phyloP scores from a whole-genome alignment of 192 early-diverging fungal genomes.

The Gorgonomyces haynaldii region DNA sequence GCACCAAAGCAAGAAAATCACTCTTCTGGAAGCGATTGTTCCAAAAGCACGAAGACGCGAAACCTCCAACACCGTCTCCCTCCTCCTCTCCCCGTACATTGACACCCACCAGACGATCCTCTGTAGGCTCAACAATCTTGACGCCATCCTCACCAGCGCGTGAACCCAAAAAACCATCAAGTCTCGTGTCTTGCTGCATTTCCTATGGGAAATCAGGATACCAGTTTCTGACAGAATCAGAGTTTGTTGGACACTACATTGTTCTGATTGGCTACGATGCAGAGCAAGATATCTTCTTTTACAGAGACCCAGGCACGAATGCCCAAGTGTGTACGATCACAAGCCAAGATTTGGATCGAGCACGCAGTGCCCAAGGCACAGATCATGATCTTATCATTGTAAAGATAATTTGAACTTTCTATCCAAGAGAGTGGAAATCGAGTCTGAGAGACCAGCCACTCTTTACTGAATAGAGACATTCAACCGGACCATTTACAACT shows the following conservation, averaged over 20 bases:
- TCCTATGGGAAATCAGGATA: constrained; percentile 4
- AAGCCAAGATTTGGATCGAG: constrained; percentile 50
- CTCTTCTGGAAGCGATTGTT: constrained; percentile 3
- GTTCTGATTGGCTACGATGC: constrained; percentile 77
- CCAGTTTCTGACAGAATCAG: constrained; percentile 20
- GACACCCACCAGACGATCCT: background rate
- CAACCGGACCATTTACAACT: too few species aligned
- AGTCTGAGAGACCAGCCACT: too few species aligned
- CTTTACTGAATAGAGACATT: too few species aligned
- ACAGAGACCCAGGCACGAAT: constrained; percentile 69
- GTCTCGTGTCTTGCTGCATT: too few species aligned
- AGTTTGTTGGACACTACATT: constrained; percentile 76
- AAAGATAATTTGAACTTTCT: constrained; percentile 37
- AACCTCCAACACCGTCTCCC: background rate
- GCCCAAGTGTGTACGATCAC: constrained; percentile 62
- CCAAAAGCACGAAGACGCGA: background rate
- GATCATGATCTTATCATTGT: constrained; percentile 64
- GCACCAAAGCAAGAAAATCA: constrained; percentile 25
- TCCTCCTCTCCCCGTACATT: background rate
- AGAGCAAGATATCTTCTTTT: constrained; percentile 63
- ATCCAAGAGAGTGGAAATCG: too few species aligned
- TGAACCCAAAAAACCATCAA: too few species aligned
- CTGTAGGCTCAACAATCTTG: background rate
- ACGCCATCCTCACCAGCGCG: too few species aligned
- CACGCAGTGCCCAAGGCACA: constrained; percentile 42